phyloP scores from a whole-genome alignment of 73 alveolate species.

The Paramecium caudatum region DNA sequence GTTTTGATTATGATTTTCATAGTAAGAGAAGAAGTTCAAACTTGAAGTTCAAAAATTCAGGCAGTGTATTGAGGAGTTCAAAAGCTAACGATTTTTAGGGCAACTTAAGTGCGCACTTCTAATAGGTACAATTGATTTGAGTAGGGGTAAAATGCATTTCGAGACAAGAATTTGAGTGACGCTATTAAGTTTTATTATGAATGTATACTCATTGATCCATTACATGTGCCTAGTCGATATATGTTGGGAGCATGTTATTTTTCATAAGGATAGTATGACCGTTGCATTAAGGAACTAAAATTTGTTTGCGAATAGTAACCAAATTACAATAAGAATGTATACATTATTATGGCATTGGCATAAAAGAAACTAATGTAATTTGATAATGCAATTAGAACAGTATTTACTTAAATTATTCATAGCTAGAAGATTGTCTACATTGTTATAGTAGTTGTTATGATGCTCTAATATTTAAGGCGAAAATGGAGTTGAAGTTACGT shows the following conservation, averaged over 20 bases:
- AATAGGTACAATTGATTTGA: neutral
- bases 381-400: conserved; percentile 61
- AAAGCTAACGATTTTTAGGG: neutral
- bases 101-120: neutral
- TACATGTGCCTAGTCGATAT: conserved; percentile 40
- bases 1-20: conserved; percentile 46
- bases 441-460: conserved; percentile 81
- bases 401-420: conserved; percentile 29
- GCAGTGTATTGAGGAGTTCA: conserved; percentile 30
- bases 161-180: neutral
- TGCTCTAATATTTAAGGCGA: conserved; percentile 83
- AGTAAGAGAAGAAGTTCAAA: conserved; percentile 55
- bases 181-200: conserved; percentile 50
- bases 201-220: conserved; percentile 12
- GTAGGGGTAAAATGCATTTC: conserved; percentile 55
- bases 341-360: conserved; percentile 70
- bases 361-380: conserved; percentile 52
- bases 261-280: neutral
- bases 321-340: conserved; percentile 70
- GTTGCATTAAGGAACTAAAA: conserved; percentile 26
- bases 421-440: conserved; percentile 72
- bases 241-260: conserved; percentile 44
- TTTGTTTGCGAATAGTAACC: conserved; percentile 40
- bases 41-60: conserved; percentile 33
- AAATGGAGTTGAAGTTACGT: conserved; percentile 74